Base-by-base conservation (phyloP, 768 basidiomycete genomes). In the Inosperma sp. region DNA sequence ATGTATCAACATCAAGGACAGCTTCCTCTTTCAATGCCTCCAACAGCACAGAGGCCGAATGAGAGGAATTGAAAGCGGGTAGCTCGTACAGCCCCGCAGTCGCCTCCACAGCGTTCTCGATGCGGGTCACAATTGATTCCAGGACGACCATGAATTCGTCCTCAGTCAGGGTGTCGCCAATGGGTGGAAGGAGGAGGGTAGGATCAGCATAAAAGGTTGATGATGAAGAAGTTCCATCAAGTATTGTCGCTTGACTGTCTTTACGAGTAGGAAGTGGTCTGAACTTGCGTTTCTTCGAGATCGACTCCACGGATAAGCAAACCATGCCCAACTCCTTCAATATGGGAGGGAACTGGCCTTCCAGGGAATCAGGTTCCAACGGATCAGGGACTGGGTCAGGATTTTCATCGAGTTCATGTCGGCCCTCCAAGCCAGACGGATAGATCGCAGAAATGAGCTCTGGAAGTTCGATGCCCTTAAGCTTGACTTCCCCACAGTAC, bases 381-480 rank as follows among this genome's bases (percentile, higher is more conserved):
- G 66, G 59, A 17, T 65, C 66, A 5, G 65, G 52, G 1, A 22
- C 25, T 27, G 49, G 49, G 17, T 45, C 45, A 60, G 67, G 49
- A 5, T 56, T 61, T 40, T 74, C 67, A 49, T 77, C 74, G 41
- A 86, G 62, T 46, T 83, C 78, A 52, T 85, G 77, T 25, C 95
- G 82, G 6, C 83, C 84, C 34, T 80, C 78, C 30, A 98, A 72
- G 3, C 80, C 78, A 21, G 66, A 72, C 0, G 95, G 92, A 66
- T 91, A 98, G 37, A 97, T 75, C 14, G 85, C 65, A n/a, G 91
- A 88, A 17, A 98, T 73, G 56, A 79, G 76, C 68, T 97, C 95
- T 1, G 93, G 91, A 1, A 89, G 76, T 68, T 98, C 95, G 44
- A 98, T 73, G 9, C 96, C 96, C 68, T 98, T 98, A 55, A 98